A percentile compares a stretch with the other conserved stretches of the same genome.
phyloP scores from a whole-genome alignment of 352 stramenopile genomes.

The Elongisporangium undulatum region DNA sequence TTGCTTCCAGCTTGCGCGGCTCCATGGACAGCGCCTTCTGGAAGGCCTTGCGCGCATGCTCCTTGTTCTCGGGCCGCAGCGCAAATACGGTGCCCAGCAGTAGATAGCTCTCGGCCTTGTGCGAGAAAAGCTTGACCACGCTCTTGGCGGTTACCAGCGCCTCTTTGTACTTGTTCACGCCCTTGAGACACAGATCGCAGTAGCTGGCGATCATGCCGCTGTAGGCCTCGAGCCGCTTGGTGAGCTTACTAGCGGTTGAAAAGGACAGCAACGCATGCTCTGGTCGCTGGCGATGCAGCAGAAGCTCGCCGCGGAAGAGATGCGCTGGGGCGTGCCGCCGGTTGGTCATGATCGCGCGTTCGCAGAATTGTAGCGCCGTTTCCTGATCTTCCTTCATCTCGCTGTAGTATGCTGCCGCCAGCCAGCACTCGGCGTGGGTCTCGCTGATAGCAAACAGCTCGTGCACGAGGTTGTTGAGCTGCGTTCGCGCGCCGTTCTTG shows the following conservation, averaged over 20 bases:
- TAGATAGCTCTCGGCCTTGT: conserved; percentile 62
- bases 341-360: conserved; percentile 47
- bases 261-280: conserved; percentile 65
- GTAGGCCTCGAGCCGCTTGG: conserved; percentile 59
- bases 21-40: conserved; percentile 58
- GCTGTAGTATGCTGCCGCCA: conserved; percentile 71
- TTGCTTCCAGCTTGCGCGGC: conserved; percentile 48
- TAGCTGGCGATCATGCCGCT: conserved; percentile 71
- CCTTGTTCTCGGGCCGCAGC: conserved; percentile 51
- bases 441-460: conserved; percentile 66
- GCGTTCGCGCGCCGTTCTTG: conserved; percentile 32
- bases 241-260: conserved; percentile 55
- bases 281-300: conserved; percentile 57
- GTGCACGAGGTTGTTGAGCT: conserved; percentile 64
- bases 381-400: conserved; percentile 72
- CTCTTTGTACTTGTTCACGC: conserved; percentile 71
- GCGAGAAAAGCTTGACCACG: conserved; percentile 63
- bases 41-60: conserved; percentile 55
- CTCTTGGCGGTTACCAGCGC: conserved; percentile 61
- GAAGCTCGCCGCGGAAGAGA: conserved; percentile 50
- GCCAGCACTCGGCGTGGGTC: conserved; percentile 49
- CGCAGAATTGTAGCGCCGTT: conserved; percentile 63
- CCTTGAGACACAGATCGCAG: conserved; percentile 57
- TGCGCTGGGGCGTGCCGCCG: conserved; percentile 43
- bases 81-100: conserved; percentile 75